Percentiles rank a stretch among this genome's conserved stretches.
Conservation (phyloP, 768 basidiomycete species). For the Cytidiella melzeri region DNA sequence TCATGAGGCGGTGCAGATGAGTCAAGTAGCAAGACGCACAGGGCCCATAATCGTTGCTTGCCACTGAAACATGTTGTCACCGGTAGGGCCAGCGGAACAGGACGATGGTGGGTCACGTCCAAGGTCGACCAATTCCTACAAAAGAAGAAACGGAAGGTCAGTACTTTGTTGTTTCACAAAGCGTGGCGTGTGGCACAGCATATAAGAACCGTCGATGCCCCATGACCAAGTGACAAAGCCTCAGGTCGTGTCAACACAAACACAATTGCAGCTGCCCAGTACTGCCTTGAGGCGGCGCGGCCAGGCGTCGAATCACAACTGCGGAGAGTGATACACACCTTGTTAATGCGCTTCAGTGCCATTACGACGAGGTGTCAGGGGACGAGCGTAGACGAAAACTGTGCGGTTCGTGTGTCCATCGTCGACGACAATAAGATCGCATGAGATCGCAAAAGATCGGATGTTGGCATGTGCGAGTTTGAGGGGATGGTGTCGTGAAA, state of each 20-base stretch:
- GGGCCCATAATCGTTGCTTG: conserved; percentile 99
- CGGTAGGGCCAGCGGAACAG: conserved; percentile 97
- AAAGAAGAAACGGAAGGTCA: no score
- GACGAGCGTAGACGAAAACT: not conserved
- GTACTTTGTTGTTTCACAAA: not conserved
- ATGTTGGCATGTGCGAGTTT: not conserved
- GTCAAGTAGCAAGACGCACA: conserved; percentile 43
- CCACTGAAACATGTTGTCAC: conserved; percentile 99
- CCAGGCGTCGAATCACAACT: conserved; percentile 9
- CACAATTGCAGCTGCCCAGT: conserved; percentile 2
- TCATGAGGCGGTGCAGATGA: not conserved
- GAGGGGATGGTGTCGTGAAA: not conserved
- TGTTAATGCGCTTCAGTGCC: conserved; percentile 99
- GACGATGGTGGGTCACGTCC: conserved; percentile 99
- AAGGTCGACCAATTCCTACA: conserved; percentile 97
- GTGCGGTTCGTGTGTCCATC: not conserved
- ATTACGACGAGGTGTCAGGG: conserved; percentile 35
- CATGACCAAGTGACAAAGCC: not conserved
- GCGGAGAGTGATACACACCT: conserved; percentile 45
- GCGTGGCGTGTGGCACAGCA: conserved; percentile 1
- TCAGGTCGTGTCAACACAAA: not conserved
- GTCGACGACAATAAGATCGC: not conserved
- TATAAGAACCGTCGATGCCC: not conserved
- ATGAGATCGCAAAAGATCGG: conserved; percentile 6
- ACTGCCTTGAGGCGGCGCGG: conserved; percentile 1